Base-by-base conservation (phyloP, 2,329 filamentous ascomycete species). In the Mycosphaerella arachidis region DNA sequence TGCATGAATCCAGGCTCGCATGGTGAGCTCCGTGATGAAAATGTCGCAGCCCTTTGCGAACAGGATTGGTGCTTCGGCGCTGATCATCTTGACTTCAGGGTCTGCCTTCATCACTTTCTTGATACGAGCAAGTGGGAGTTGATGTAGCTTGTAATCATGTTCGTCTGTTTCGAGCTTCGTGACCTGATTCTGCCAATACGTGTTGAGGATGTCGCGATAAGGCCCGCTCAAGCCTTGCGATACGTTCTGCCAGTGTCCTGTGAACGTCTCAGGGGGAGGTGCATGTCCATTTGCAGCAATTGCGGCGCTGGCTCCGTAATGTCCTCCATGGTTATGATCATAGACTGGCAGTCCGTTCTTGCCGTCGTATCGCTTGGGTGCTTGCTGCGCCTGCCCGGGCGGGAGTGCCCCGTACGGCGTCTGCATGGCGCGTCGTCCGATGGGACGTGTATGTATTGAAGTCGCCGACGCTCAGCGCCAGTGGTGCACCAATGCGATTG, bases 51-150 rank as follows among this genome's bases (percentile, higher is more conserved):
- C 94, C 77, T 99, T 99, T 55, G 94, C 94, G 71, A 99, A 99
- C 13, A 99, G 82, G 68, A 99, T 99, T 1, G 94, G 94, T 1
- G 94, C 94, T 78, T 99, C 94, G 8, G 94, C 94, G 4, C 92
- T 97, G 64, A 99, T 99, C 94, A 99, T 99, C 81, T 99, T 99
- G 52, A 99, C 94, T 71, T 99, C 94, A 0, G 94, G 94, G 68
- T 99, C 94, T 0, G 94, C 94, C 79, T 99, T 99, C 94, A 99
- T 99, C 67, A 99, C 94, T 77, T 99, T 99, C 82, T 99, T 99
- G 80, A 99, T 99, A 57, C 94, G 89, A n/a, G 94, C 94, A 45
- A 99, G 83, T 1, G 94, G 94, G 43, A 99, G 83, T 75, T 97
- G 94, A 75, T 99, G 94, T 58, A 97, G 85, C 78, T 99, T 99